Conservation (phyloP, 805 yeast species). For the Kodamaea hsintzibuensis region DNA sequence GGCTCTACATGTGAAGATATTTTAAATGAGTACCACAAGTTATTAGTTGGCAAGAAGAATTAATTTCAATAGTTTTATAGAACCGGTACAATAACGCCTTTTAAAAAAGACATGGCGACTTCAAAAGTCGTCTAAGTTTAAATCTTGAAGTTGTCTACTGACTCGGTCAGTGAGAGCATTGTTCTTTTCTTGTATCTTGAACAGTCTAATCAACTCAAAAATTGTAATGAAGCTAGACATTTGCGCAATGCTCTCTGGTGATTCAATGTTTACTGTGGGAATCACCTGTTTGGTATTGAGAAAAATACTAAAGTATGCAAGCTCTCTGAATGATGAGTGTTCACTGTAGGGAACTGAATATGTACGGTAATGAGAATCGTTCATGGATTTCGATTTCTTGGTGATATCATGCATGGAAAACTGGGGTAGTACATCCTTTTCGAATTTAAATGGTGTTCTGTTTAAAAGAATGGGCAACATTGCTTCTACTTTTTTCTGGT, state of each 20-base stretch:
- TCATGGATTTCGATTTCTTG: conserved; percentile 20
- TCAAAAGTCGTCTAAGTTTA: conserved; percentile 9
- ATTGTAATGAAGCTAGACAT: conserved; percentile 35
- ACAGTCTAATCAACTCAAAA: conserved; percentile 28
- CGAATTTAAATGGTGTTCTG: conserved; percentile 22
- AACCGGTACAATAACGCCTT: not conserved
- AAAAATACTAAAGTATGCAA: conserved; percentile 61
- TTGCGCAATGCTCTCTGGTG: conserved; percentile 20
- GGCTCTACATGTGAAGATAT: conserved; percentile 53
- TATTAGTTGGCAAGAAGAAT: conserved; percentile 1
- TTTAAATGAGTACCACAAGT: conserved; percentile 22
- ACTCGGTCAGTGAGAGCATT: not conserved
- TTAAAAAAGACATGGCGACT: too few species aligned
- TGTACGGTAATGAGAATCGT: conserved; percentile 37
- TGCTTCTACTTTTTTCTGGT: not conserved
- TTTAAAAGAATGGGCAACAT: conserved; percentile 1
- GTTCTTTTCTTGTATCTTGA: conserved; percentile 12
- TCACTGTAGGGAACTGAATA: conserved; percentile 87
- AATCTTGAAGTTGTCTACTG: conserved; percentile 4
- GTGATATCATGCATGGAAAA: conserved; percentile 16
- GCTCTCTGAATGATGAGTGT: conserved; percentile 86
- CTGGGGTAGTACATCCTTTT: conserved; percentile 35
- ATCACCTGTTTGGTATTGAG: conserved; percentile 55
- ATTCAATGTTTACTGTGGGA: conserved; percentile 71
- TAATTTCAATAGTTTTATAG: not conserved